A percentile compares a stretch with the other conserved stretches of the same genome.
Conservation (phyloP, 2,329 filamentous ascomycete genomes). For the Ceratocystis cubensis region DNA sequence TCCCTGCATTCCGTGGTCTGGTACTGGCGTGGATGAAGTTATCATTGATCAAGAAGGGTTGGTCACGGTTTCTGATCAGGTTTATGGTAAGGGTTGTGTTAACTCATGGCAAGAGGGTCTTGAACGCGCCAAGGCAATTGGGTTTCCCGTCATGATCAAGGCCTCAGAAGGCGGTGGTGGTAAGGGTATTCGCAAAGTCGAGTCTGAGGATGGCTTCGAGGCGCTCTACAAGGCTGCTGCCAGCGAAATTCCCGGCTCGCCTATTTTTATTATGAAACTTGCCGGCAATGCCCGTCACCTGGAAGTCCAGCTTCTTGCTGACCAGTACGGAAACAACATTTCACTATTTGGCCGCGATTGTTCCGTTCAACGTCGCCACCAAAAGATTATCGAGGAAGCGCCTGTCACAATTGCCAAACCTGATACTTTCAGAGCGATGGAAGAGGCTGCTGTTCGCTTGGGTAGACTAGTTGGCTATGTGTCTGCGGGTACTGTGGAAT, state of each 20-base stretch:
- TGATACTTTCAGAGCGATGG: constrained; percentile 88
- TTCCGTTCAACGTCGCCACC: constrained; percentile 93
- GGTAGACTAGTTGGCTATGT: constrained; percentile 94
- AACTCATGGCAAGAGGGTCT: constrained; percentile 82
- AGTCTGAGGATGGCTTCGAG: constrained; percentile 71
- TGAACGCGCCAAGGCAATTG: constrained; percentile 72
- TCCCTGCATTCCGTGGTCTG: constrained; percentile 98
- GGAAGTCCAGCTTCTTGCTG: constrained; percentile 92
- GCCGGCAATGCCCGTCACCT: constrained; percentile 92
- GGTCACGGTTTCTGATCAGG: constrained; percentile 74
- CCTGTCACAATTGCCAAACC: constrained; percentile 91
- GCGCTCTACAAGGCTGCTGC: constrained; percentile 88
- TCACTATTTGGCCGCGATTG: constrained; percentile 97
- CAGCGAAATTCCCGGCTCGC: constrained; percentile 93
- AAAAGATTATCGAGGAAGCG: constrained; percentile 99
- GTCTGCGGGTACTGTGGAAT: constrained; percentile 96
- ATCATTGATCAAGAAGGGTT: constrained; percentile 68
- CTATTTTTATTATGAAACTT: constrained; percentile 99
- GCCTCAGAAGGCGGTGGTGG: constrained; percentile 98
- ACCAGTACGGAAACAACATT: constrained; percentile 99
- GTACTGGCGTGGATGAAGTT: constrained; percentile 77
- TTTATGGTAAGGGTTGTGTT: constrained; percentile 87
- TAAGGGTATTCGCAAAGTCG: constrained; percentile 96
- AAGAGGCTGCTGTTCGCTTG: constrained; percentile 86
- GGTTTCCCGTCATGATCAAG: constrained; percentile 99